These are phyloP conservation scores for Eimeria sp. DNA, from an alignment of 169 alveolate species.

Conservation along the genomic window DNA sequence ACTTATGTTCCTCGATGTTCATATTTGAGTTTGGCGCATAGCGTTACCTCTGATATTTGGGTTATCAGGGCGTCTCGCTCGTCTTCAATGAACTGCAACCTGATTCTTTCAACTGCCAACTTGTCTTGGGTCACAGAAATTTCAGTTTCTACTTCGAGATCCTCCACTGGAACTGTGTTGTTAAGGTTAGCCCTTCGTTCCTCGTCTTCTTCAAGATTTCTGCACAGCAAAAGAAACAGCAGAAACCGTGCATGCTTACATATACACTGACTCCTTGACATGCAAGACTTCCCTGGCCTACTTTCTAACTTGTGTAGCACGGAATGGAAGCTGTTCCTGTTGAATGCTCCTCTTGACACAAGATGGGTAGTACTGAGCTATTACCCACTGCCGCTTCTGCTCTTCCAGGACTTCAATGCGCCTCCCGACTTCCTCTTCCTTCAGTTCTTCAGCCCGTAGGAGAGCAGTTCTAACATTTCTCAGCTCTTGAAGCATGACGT, in stretches of 20 bases:
- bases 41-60: slow-evolving; percentile 12
- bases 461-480: background rate
- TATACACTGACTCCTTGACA: background rate
- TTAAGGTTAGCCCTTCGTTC: slow-evolving; percentile 1
- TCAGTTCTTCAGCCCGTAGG: slow-evolving; percentile 3
- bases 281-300: background rate
- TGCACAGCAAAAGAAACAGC: background rate
- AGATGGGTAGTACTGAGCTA: background rate
- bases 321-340: background rate
- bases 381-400: slow-evolving; percentile 29
- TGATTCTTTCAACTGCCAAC: background rate
- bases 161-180: slow-evolving; percentile 31
- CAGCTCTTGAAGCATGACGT: background rate
- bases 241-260: background rate
- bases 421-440: background rate
- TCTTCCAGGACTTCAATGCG: background rate
- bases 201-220: slow-evolving; percentile 16
- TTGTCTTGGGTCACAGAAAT: background rate
- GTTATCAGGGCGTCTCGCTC: slow-evolving; percentile 47
- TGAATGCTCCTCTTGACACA: background rate
- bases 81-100: slow-evolving; percentile 32
- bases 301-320: background rate
- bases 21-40: background rate
- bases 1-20: background rate
- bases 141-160: slow-evolving; percentile 25